Percentiles rank a stretch among this genome's conserved stretches.
Evolutionary conservation across 2,329 filamentous ascomycete species (phyloP).

Genomic region (Botrytis squamosa): DNA sequence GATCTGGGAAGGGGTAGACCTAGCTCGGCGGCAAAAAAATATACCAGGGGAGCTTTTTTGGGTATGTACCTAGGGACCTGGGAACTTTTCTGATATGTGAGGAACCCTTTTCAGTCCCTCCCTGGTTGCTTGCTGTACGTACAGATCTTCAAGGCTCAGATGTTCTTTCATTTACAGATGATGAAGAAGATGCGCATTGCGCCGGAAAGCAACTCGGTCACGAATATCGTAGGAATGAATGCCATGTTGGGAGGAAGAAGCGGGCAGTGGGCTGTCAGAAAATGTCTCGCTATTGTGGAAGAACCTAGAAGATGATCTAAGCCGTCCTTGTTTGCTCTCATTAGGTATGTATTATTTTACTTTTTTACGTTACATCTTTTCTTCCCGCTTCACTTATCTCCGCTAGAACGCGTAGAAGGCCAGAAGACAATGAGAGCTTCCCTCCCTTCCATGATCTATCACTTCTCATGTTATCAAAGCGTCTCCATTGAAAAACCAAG

Average conservation of each 20-base stretch:
- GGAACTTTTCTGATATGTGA: neutral
- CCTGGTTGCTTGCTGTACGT: neutral
- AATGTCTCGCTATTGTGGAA: neutral
- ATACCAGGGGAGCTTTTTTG: no score
- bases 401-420: neutral
- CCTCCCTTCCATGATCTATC: constrained; percentile 18
- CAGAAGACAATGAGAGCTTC: constrained; percentile 16
- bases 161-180: neutral
- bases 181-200: neutral
- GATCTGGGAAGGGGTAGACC: neutral
- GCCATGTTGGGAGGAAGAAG: constrained; percentile 13
- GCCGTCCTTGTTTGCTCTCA: neutral
- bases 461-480: constrained; percentile 22
- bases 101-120: neutral
- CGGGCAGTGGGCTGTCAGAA: neutral
- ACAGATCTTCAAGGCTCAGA: neutral
- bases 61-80: neutral
- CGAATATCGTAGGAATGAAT: neutral
- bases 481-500: constrained; percentile 12
- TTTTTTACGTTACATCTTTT: neutral
- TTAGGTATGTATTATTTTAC: neutral
- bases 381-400: neutral
- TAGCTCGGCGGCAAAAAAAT: constrained; percentile 1
- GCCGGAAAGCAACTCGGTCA: constrained; percentile 1
- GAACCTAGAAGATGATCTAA: neutral